phyloP scores from a whole-genome alignment of 2,329 filamentous ascomycete genomes.

The Verticillium isaacii region DNA sequence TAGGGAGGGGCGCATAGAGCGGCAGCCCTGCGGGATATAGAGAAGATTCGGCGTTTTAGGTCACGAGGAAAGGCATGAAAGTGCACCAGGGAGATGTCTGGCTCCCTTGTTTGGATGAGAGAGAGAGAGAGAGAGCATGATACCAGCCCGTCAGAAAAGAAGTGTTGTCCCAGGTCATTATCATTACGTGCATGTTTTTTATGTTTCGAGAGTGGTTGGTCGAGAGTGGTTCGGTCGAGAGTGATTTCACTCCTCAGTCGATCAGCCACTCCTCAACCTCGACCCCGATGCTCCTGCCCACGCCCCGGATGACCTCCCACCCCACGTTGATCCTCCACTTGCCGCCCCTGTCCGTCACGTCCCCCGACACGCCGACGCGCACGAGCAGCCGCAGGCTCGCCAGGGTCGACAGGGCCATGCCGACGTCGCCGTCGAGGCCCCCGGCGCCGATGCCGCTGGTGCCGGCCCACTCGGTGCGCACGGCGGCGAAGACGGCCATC shows the following conservation, averaged over 20 bases:
- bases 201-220: too few relatives aligned
- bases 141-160: background rate
- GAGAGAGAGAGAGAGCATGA: background rate
- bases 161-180: background rate
- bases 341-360: slow-evolving; percentile 63
- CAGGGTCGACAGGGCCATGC: slow-evolving; percentile 66
- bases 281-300: slow-evolving; percentile 71
- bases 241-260: slow-evolving; percentile 39
- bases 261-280: slow-evolving; percentile 74
- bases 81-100: background rate
- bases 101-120: background rate
- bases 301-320: slow-evolving; percentile 68
- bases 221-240: background rate
- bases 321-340: slow-evolving; percentile 76
- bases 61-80: background rate
- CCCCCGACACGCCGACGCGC: slow-evolving; percentile 56
- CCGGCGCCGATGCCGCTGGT: slow-evolving; percentile 28
- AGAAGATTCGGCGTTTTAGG: background rate
- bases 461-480: slow-evolving; percentile 50
- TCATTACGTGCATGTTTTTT: background rate
- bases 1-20: background rate
- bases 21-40: background rate
- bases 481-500: slow-evolving; percentile 69
- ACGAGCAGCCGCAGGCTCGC: slow-evolving; percentile 66
- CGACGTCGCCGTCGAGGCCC: slow-evolving; percentile 50